Evolutionary conservation across 2,329 filamentous ascomycete genomes (phyloP).

Genomic region (Dothideomycetes sp.): DNA sequence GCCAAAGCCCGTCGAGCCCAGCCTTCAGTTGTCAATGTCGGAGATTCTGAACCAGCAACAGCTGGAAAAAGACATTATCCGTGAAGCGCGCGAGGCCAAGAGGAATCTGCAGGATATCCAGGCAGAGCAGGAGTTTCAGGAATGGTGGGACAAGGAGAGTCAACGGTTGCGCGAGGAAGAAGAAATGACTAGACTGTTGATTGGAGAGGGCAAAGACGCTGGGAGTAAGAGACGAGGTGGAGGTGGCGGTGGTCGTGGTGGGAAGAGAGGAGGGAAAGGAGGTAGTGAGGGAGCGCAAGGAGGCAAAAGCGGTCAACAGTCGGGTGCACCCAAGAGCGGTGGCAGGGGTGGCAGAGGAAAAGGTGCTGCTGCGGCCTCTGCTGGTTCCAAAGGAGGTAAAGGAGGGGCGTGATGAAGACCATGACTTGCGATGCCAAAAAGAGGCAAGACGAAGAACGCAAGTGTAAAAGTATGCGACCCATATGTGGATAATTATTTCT

Average conservation of each 20-base stretch:
- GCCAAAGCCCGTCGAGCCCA: constrained; percentile 50
- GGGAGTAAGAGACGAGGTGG: no score
- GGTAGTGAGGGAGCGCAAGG: constrained; percentile 11
- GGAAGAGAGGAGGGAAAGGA: constrained; percentile 12
- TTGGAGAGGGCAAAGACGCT: no score
- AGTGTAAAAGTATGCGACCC: no score
- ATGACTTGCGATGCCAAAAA: no score
- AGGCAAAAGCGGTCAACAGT: no score
- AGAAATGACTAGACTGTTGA: no score
- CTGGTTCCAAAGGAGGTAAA: no score
- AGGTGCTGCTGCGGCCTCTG: not conserved
- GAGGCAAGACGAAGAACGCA: no score
- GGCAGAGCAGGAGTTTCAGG: constrained; percentile 89
- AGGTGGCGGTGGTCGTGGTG: not conserved
- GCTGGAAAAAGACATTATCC: constrained; percentile 69
- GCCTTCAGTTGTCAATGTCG: constrained; percentile 62
- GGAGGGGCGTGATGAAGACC: no score
- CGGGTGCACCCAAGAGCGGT: no score
- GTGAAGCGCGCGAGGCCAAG: constrained; percentile 77
- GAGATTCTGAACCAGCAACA: constrained; percentile 85
- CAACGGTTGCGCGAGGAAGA: constrained; percentile 40
- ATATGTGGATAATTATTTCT: no score
- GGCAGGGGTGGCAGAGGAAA: constrained; percentile 10
- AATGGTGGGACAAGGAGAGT: constrained; percentile 90
- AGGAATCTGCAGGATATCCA: constrained; percentile 89